Evolutionary conservation across 225 moss, liverwort and hornwort genomes (phyloP).

Genomic region (Neckera pumila): DNA sequence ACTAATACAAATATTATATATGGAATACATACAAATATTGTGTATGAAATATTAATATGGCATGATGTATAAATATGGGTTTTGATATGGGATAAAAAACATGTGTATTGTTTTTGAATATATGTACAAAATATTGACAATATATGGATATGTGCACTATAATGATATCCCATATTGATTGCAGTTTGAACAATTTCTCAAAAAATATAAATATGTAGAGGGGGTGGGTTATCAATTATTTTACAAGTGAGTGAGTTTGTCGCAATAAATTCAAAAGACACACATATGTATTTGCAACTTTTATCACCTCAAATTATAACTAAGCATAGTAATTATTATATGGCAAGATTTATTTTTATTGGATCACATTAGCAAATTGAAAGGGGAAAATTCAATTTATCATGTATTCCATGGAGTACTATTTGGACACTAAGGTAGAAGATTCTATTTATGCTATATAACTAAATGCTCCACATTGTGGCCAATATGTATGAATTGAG

Average conservation of each 20-base stretch:
- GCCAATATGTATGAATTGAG: background rate
- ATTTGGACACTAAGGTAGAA: background rate
- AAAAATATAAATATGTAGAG: too few species aligned
- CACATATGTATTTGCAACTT: background rate
- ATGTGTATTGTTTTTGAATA: too few species aligned
- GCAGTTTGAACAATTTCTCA: too few species aligned
- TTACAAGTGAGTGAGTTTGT: background rate
- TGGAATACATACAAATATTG: too few species aligned
- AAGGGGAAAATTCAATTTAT: background rate
- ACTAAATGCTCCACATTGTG: background rate
- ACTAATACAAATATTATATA: too few species aligned
- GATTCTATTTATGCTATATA: background rate
- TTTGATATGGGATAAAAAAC: too few species aligned
- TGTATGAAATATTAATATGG: too few species aligned
- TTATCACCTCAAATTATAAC: background rate
- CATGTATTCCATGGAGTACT: too few species aligned
- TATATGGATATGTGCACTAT: too few species aligned
- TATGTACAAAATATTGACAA: too few species aligned
- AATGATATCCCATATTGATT: too few species aligned
- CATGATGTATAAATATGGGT: fast-evolving
- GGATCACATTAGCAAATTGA: background rate
- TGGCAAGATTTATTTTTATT: background rate
- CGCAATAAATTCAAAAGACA: too few species aligned
- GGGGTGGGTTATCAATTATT: background rate
- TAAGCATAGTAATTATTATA: background rate